These are phyloP conservation scores for Bolboschoenus planiculmis DNA, from an alignment of 176 grass and related monocot genomes.

Conservation along the genomic window DNA sequence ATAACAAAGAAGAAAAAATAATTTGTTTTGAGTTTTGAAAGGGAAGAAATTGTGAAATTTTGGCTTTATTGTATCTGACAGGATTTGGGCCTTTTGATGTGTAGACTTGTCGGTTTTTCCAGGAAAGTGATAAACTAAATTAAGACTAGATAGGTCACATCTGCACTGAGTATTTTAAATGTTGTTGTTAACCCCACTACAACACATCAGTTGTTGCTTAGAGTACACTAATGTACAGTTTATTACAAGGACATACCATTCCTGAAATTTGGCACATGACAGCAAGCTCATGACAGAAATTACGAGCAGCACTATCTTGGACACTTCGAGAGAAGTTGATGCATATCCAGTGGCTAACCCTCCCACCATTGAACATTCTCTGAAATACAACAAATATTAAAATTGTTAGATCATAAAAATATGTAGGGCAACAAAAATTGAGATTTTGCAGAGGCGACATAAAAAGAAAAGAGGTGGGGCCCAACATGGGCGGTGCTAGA, in stretches of 20 bases:
- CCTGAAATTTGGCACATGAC: constrained; percentile 87
- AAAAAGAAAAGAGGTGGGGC: background rate
- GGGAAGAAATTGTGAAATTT: background rate
- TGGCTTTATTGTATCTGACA: background rate
- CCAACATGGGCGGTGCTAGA: too few species aligned
- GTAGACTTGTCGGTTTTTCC: too few species aligned
- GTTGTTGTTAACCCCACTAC: background rate
- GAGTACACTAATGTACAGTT: background rate
- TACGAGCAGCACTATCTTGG: constrained; percentile 64
- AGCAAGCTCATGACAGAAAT: constrained; percentile 66
- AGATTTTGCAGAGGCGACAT: background rate
- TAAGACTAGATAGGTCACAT: background rate
- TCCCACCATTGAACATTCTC: constrained; percentile 88
- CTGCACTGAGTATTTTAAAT: background rate
- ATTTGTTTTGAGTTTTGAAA: background rate
- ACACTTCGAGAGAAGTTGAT: constrained; percentile 75
- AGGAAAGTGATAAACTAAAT: background rate
- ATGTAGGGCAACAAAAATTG: background rate
- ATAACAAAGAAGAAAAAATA: background rate
- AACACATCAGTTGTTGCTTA: background rate
- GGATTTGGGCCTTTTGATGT: background rate
- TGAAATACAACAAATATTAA: constrained; percentile 20
- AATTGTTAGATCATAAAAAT: constrained; percentile 18
- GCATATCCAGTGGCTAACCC: constrained; percentile 60
- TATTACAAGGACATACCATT: constrained; percentile 45